phyloP scores from a whole-genome alignment of 1,139 yeast genomes.

The Pichia sp. region DNA sequence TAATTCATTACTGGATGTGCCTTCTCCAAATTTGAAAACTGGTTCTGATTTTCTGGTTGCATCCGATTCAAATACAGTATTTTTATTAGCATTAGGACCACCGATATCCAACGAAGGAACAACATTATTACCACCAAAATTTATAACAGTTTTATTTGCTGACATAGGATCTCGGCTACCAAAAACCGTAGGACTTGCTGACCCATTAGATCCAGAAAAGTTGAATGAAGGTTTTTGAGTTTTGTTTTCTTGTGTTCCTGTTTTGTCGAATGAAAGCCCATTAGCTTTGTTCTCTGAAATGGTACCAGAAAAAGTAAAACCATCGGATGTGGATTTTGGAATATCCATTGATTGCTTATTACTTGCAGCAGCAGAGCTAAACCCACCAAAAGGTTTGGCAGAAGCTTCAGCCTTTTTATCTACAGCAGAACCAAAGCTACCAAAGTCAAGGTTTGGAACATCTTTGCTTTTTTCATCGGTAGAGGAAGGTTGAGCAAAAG shows the following conservation, averaged over 20 bases:
- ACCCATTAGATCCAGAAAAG: background rate
- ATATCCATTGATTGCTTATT: too few relatives aligned
- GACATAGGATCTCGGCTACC: background rate
- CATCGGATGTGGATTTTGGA: too few relatives aligned
- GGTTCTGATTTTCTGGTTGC: background rate
- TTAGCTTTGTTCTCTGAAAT: too few relatives aligned
- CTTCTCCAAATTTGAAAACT: constrained; percentile 2
- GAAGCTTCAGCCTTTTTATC: background rate
- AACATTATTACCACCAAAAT: background rate
- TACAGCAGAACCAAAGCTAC: background rate
- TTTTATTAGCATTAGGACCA: too few relatives aligned
- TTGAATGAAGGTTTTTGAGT: constrained; percentile 4
- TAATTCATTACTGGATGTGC: background rate
- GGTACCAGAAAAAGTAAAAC: too few relatives aligned
- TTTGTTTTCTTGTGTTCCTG: too few relatives aligned
- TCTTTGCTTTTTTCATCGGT: background rate
- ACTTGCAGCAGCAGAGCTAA: too few relatives aligned
- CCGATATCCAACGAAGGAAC: background rate
- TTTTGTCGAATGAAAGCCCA: too few relatives aligned
- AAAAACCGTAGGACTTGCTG: background rate
- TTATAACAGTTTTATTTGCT: background rate
- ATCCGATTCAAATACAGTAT: too few relatives aligned
- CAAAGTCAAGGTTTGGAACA: background rate
- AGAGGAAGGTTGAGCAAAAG: too few relatives aligned
- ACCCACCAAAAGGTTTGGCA: too few relatives aligned